Evolutionary conservation across 75 land plant species (phyloP).

Genomic region (Larix kaempferi): DNA sequence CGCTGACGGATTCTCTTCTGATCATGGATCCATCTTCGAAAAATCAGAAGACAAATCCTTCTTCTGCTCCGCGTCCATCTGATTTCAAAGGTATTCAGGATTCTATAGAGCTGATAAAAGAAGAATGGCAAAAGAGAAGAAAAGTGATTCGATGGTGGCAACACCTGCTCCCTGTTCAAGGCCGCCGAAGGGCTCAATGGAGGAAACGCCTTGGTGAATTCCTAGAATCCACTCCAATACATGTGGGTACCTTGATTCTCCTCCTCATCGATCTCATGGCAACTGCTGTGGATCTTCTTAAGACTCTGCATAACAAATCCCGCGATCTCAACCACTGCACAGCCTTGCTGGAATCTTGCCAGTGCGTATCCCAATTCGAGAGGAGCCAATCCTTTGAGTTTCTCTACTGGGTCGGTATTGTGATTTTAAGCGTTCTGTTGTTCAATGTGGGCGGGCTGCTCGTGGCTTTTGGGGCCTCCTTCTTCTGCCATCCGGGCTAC

Average conservation of each 20-base stretch:
- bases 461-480: conserved; percentile 43
- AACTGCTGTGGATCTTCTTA: conserved; percentile 48
- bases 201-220: conserved; percentile 27
- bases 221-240: conserved; percentile 55
- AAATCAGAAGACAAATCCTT: too few species aligned
- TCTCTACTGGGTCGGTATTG: conserved; percentile 48
- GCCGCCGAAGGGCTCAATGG: conserved; percentile 31
- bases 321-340: conserved; percentile 22
- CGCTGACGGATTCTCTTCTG: too few species aligned
- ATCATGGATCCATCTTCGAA: too few species aligned
- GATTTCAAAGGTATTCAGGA: background rate
- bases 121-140: background rate
- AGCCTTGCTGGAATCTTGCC: conserved; percentile 20
- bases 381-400: conserved; percentile 28
- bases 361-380: conserved; percentile 22
- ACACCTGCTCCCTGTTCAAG: background rate
- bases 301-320: conserved; percentile 36
- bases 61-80: too few species aligned
- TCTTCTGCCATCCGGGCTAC: conserved; percentile 48
- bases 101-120: conserved; percentile 1
- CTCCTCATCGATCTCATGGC: conserved; percentile 51
- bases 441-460: conserved; percentile 34
- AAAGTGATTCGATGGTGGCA: background rate
- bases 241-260: conserved; percentile 21
- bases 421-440: conserved; percentile 33